These are phyloP conservation scores for Solanum sejunctum DNA, from an alignment of 257 asterid species.

Conservation along the genomic window DNA sequence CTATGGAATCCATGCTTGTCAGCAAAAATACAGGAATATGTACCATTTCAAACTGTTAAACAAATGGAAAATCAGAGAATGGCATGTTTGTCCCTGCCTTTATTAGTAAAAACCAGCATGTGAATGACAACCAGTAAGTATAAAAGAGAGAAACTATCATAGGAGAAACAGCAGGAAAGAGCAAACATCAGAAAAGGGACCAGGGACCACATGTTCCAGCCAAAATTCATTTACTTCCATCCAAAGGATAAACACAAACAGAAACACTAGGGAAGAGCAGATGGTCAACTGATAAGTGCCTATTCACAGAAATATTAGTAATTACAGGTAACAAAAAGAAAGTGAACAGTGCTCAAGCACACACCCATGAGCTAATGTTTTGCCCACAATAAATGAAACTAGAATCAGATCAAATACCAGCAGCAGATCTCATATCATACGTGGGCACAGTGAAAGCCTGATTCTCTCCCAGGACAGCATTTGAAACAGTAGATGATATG, in stretches of 20 bases:
- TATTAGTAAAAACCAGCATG: background rate
- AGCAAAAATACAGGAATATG: background rate
- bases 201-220: background rate
- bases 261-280: background rate
- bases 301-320: background rate
- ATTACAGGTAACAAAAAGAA: background rate
- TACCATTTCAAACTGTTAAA: background rate
- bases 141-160: background rate
- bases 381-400: slow-evolving; percentile 9
- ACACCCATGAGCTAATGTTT: background rate
- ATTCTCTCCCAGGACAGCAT: slow-evolving; percentile 96
- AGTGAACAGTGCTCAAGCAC: background rate
- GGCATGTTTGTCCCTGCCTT: background rate
- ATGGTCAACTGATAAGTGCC: background rate
- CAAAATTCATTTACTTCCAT: background rate
- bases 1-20: background rate
- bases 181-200: background rate
- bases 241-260: background rate
- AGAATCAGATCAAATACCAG: slow-evolving; percentile 86
- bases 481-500: slow-evolving; percentile 95
- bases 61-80: background rate
- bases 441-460: slow-evolving; percentile 99
- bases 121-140: background rate
- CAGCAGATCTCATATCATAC: slow-evolving; percentile 99
- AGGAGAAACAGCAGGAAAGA: background rate